Evolutionary conservation across 2,329 filamentous ascomycete genomes (phyloP), one percentile per base, ranked within the genome.

Genomic region (Chrysosporium queenslandicum): DNA sequence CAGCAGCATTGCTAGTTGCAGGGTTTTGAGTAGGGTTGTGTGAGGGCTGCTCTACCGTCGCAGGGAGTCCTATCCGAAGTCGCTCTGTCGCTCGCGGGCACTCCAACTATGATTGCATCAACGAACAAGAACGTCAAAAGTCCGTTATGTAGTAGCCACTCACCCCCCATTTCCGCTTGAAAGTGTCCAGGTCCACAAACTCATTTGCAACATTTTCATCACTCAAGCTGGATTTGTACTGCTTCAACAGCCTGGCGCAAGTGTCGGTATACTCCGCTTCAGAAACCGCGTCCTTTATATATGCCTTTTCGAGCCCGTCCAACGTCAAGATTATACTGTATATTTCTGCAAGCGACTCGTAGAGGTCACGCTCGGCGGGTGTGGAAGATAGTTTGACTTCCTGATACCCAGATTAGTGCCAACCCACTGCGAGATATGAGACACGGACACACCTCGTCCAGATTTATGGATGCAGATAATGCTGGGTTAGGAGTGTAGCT

Each of bases 321-420:
- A 98, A 76, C 0, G 92, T 97, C 56, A 96, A 80, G 34, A 98
- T 91, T 59, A 98, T 97, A 71, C 90, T 95, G 71, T 97, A 98
- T 21, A 98, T 83, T 70, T 98, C 92, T 52, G 91, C 92, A 12
- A 98, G 81, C 1, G 92, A 97, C 65, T 97, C 92, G 68, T 96
- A 88, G 1, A 97, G 77, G 66, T 98, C 90, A 56, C 91, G 84
- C 71, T 97, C 91, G 37, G 87, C 85, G 60, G 86, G 83, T 20
- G 85, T 94, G 36, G 87, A 84, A 46, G 88, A 82, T 55, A 98
- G 79, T 70, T 95, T 95, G 61, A 96, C 89, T 77, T 97, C 92
- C 86, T 95, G 61, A 29, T 30, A 8, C 41, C 50, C 23, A 21
- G 46, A 23, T 55, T 56, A 50, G 49, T 34, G 50, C 29, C 40